A percentile compares a stretch with the other conserved stretches of the same genome.
These are phyloP conservation scores for Rickenella mellea DNA, from an alignment of 768 basidiomycete species.

Conservation along the genomic window DNA sequence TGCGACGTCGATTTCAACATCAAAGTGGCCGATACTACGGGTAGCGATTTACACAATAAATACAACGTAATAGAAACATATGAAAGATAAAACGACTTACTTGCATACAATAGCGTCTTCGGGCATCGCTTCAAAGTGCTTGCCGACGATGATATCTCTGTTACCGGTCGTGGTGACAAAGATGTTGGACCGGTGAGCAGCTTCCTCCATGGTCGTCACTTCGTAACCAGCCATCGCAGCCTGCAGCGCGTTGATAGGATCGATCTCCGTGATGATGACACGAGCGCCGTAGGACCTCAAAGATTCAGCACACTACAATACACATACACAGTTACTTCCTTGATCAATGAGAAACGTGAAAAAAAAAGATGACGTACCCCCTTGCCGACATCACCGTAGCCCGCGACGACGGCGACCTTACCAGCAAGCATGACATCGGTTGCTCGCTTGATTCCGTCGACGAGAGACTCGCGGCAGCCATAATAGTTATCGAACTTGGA, in stretches of 20 bases:
- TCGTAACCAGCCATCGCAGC: conserved; percentile 99
- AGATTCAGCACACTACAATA: conserved; percentile 85
- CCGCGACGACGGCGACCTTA: conserved; percentile 97
- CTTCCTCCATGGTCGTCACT: conserved; percentile 97
- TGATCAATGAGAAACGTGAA: neutral
- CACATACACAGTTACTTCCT: conserved; percentile 1
- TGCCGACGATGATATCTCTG: conserved; percentile 89
- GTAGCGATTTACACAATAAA: conserved; percentile 8
- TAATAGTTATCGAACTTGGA: conserved; percentile 99
- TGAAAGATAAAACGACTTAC: conserved; percentile 32
- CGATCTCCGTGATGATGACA: conserved; percentile 94
- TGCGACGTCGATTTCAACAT: conserved; percentile 91
- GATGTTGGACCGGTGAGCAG: conserved; percentile 78
- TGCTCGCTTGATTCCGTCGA: conserved; percentile 99
- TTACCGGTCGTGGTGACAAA: conserved; percentile 99
- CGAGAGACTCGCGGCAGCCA: conserved; percentile 98
- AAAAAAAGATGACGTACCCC: conserved; percentile 54
- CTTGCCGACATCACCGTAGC: conserved; percentile 98
- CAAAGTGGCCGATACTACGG: conserved; percentile 74
- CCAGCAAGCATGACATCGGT: conserved; percentile 99
- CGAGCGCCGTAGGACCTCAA: conserved; percentile 96
- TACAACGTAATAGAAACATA: neutral
- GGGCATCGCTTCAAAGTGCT: conserved; percentile 90
- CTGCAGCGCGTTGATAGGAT: conserved; percentile 99
- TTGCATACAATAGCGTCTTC: conserved; percentile 99